These are phyloP conservation scores for Solanum virginianum DNA, from an alignment of 257 asterid genomes.

Conservation along the genomic window DNA sequence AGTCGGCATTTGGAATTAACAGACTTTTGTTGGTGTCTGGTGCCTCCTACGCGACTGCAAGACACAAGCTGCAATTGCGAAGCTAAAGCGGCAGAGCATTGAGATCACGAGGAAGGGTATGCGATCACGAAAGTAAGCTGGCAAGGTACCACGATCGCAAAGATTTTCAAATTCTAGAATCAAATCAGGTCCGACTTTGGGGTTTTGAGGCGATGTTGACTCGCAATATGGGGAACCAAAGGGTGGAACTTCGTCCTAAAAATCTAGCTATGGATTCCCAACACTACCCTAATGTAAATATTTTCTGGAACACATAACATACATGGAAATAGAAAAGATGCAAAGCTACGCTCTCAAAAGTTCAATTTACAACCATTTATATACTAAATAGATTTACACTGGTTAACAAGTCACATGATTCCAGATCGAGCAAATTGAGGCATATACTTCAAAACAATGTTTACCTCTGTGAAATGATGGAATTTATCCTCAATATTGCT, in stretches of 20 bases:
- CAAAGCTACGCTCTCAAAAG: background rate
- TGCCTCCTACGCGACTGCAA: background rate
- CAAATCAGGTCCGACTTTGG: background rate
- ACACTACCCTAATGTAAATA: background rate
- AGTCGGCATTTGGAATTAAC: background rate
- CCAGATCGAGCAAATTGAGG: background rate
- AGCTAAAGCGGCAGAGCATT: background rate
- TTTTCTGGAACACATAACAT: background rate
- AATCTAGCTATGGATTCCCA: background rate
- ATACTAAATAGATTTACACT: background rate
- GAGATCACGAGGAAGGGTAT: background rate
- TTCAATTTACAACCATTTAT: background rate
- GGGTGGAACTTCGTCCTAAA: background rate
- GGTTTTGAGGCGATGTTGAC: background rate
- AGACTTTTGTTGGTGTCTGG: background rate
- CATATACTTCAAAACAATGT: background rate
- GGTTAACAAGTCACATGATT: background rate
- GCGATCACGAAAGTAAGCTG: background rate
- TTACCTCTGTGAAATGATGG: conserved; percentile 70
- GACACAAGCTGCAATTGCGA: background rate
- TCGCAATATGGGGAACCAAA: background rate
- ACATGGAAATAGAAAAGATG: background rate
- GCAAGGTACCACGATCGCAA: background rate
- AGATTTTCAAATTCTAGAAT: background rate
- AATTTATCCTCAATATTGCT: conserved; percentile 46